Evolutionary conservation across 2,329 filamentous ascomycete species (phyloP).

Genomic region (Microcyclosporella mali): DNA sequence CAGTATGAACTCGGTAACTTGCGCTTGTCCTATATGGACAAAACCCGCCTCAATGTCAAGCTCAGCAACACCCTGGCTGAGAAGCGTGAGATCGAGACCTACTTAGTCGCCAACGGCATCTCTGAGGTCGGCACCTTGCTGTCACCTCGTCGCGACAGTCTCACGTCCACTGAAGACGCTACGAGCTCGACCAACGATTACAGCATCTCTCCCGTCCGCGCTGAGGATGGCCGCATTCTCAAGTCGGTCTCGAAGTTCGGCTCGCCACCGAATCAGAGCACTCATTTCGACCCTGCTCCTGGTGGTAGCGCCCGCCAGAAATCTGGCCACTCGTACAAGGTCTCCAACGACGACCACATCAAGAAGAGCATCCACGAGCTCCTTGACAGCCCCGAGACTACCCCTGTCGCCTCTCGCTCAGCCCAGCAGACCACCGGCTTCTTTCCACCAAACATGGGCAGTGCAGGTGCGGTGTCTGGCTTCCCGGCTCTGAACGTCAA

Average conservation of each 20-base stretch:
- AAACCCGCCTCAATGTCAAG: conserved; percentile 6
- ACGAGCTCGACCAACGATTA: conserved; percentile 5
- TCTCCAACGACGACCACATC: conserved; percentile 4
- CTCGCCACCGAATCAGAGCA: conserved; percentile 1
- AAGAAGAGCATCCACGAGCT: conserved; percentile 9
- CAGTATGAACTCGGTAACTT: conserved; percentile 1
- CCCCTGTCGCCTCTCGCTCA: neutral
- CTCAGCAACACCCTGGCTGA: conserved; percentile 4
- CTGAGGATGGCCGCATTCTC: conserved; percentile 5
- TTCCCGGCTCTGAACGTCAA: neutral
- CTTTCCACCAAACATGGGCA: neutral
- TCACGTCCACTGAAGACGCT: conserved; percentile 2
- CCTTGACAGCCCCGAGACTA: conserved; percentile 2
- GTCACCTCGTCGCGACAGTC: conserved; percentile 9
- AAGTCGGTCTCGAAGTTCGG: conserved; percentile 7
- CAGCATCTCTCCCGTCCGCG: conserved; percentile 9
- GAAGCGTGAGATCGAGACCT: conserved; percentile 5
- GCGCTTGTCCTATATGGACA: neutral
- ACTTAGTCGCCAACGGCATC: conserved; percentile 2
- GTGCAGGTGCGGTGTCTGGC: neutral
- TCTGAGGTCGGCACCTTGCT: conserved; percentile 1
- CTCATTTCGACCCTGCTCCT: conserved; percentile 5
- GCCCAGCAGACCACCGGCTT: neutral
- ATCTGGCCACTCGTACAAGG: neutral
- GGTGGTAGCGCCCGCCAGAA: conserved; percentile 4